Evolutionary conservation across 2,329 filamentous ascomycete species (phyloP), one percentile per base, ranked within the genome.

Genomic region (Intubia oerlemansii): DNA sequence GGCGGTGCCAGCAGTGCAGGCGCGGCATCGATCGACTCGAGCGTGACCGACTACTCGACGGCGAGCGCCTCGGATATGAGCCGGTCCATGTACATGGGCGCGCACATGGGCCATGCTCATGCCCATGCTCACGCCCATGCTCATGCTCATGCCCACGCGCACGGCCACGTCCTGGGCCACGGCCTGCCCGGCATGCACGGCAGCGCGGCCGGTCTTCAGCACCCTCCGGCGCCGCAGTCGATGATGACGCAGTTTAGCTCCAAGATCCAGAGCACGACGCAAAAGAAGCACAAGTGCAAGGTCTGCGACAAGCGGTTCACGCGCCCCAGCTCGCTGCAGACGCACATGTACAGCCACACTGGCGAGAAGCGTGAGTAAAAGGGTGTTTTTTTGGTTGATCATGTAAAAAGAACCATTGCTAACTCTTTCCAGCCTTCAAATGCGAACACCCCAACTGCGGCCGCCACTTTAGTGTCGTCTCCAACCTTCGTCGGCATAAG

Each of bases 211-310:
- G n/a, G n/a, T n/a, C n/a, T 17, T 6, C 23, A 24, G 17, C 35
- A 32, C 9, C 62, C 72, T 18, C 81, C 82, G 1, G 81, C 81
- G 12, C 84, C 82, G 2, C 79, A 90, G 46, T 90, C 84, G 1
- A 93, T 98, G 82, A 98, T 98, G 88, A 72, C 81, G 29, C 84
- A 91, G 44, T 95, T 95, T 56, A 93, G 80, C 53, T 93, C 85
- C 37, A 93, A 93, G 54, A 74, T 93, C 29, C 84, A 82, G 1
- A 84, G 80, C 12, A 92, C 81, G 54, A 88, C 85, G 8, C 82
- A 93, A 48, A 95, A 95, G 70, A 95, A 95, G 62, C 88, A 95
- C 58, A 93, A 92, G 60, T 95, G 84, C 66, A 92, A 92, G 55
- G 78, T 95, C 33, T 95, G 84, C 57, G 85, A 93, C 52, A 93